Conservation (phyloP, 2,329 filamentous ascomycete species). For the Clonostachys chloroleuca region DNA sequence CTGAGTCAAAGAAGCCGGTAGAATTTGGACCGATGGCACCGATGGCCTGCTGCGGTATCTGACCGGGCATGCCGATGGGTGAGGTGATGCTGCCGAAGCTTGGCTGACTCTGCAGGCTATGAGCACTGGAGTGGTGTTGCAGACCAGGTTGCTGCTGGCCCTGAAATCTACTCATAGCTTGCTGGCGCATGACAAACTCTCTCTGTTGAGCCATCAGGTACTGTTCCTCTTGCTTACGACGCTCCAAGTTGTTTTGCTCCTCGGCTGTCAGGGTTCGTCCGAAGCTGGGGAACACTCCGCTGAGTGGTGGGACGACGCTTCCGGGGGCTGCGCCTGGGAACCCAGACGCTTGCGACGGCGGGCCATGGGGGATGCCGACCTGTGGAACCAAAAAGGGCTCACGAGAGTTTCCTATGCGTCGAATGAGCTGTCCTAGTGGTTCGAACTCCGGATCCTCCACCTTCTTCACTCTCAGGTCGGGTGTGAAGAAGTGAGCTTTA, state of each 20-base stretch:
- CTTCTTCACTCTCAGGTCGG: constrained; percentile 92
- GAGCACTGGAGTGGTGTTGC: constrained; percentile 91
- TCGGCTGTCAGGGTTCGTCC: constrained; percentile 94
- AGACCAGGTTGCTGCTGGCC: constrained; percentile 36
- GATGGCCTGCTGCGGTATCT: constrained; percentile 42
- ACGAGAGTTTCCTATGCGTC: constrained; percentile 92
- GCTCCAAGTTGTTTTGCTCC: constrained; percentile 95
- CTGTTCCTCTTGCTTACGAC: constrained; percentile 96
- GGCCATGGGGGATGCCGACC: constrained; percentile 89
- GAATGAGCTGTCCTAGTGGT: constrained; percentile 87
- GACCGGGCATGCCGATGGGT: constrained; percentile 57
- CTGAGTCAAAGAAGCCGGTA: constrained; percentile 66
- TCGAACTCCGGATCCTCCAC: constrained; percentile 92
- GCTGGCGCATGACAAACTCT: constrained; percentile 85
- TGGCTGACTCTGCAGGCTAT: constrained; percentile 94
- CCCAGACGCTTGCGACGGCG: constrained; percentile 49
- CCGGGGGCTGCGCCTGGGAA: constrained; percentile 47
- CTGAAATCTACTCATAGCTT: constrained; percentile 70
- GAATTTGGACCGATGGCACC: constrained; percentile 38
- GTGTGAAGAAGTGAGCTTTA: constrained; percentile 95
- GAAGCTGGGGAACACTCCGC: constrained; percentile 91
- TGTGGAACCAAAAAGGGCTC: constrained; percentile 97
- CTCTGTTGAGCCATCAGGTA: constrained; percentile 95
- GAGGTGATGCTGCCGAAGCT: constrained; percentile 94
- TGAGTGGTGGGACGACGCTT: constrained; percentile 80